These are phyloP conservation scores for Ottelia alismoides DNA, from an alignment of 106 monocot species.

Conservation along the genomic window DNA sequence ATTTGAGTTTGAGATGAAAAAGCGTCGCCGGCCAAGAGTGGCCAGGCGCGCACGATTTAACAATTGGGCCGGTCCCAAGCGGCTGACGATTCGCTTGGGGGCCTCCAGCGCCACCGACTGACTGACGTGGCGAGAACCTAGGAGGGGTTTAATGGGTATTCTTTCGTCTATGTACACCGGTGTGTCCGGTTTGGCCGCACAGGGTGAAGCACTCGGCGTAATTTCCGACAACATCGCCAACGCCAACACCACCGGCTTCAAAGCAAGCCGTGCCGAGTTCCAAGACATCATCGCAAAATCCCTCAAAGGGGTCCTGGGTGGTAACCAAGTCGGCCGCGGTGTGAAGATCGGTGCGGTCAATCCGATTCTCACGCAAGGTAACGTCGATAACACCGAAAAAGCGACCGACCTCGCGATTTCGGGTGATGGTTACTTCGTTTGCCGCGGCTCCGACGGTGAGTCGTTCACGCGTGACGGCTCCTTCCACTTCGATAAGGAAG, in stretches of 20 bases:
- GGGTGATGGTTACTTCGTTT: not conserved
- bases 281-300: not conserved
- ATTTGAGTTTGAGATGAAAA: not conserved
- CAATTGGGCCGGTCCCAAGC: not conserved
- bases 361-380: not conserved
- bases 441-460: not conserved
- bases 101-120: not conserved
- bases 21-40: not conserved
- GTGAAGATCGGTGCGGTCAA: not conserved
- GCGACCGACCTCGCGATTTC: not conserved
- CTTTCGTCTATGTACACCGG: not conserved
- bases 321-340: not conserved
- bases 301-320: not conserved
- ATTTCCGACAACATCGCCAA: not conserved
- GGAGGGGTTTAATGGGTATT: not conserved
- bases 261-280: not conserved
- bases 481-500: not conserved
- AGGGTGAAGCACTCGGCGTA: not conserved
- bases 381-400: not conserved
- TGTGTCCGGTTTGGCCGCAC: not conserved
- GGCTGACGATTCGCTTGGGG: not conserved
- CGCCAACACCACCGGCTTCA: not conserved
- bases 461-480: not conserved
- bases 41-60: not conserved
- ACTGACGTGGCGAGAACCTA: not conserved